Evolutionary conservation across 2,329 filamentous ascomycete species (phyloP).

Genomic region (Elsinoe ampelina): DNA sequence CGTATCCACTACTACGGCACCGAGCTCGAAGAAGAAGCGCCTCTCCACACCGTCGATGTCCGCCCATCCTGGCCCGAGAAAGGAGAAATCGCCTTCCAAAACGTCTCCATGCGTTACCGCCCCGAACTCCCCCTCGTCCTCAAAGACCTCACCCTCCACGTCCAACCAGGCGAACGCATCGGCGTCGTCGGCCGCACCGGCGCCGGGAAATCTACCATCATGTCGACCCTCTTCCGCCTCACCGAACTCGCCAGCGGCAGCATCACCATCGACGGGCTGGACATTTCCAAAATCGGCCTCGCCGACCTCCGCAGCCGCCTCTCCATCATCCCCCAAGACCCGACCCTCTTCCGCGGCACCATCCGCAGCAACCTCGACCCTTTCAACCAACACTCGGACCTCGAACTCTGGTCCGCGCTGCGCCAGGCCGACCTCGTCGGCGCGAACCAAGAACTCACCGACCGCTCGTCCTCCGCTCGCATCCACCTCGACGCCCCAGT

Average conservation of each 20-base stretch:
- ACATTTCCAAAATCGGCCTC: constrained; percentile 63
- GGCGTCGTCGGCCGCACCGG: constrained; percentile 75
- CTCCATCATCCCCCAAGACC: constrained; percentile 72
- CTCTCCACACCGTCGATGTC: constrained; percentile 63
- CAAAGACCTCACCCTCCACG: constrained; percentile 51
- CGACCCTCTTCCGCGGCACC: constrained; percentile 72
- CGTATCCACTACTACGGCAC: constrained; percentile 84
- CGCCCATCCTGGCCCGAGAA: constrained; percentile 72
- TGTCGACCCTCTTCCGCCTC: constrained; percentile 72
- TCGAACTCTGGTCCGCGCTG: constrained; percentile 68
- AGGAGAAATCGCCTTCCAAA: constrained; percentile 54
- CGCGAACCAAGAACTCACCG: constrained; percentile 37
- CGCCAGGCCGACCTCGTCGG: constrained; percentile 66
- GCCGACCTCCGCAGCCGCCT: constrained; percentile 66
- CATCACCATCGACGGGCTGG: constrained; percentile 41
- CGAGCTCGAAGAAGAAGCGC: constrained; percentile 79
- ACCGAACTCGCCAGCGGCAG: constrained; percentile 39
- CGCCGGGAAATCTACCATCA: constrained; percentile 75
- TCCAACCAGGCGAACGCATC: constrained; percentile 66
- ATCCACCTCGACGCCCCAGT: constrained; percentile 78
- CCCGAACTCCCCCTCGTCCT: constrained; percentile 41
- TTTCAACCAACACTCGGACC: constrained; percentile 67
- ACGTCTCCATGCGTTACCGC: constrained; percentile 45
- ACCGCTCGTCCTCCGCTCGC: constrained; percentile 38
- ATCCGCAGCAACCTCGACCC: constrained; percentile 73